Evolutionary conservation across 169 alveolate genomes (phyloP).

Genomic region (Cystoisospora suis): DNA sequence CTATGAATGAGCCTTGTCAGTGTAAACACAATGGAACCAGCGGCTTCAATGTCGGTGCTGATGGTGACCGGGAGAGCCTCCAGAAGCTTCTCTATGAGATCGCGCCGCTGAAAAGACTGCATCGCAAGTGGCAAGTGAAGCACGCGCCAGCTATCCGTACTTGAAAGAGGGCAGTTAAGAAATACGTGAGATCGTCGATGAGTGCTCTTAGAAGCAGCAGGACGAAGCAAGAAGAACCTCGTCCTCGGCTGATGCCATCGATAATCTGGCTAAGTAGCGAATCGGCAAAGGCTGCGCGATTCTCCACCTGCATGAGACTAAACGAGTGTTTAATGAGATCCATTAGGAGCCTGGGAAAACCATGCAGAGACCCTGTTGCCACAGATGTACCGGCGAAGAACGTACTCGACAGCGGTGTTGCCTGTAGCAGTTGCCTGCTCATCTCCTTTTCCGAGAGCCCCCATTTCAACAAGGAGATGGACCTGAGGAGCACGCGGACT

Average conservation of each 20-base stretch:
- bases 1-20: not conserved
- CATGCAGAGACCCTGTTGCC: no score
- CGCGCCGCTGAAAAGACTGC: not conserved
- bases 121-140: not conserved
- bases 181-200: not conserved
- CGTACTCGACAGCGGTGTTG: not conserved
- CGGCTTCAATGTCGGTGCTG: not conserved
- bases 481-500: not conserved
- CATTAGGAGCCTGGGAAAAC: no score
- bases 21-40: not conserved
- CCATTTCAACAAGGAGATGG: not conserved
- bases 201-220: conserved; percentile 24
- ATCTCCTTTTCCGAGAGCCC: not conserved
- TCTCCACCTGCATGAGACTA: not conserved
- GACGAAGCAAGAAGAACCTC: not conserved
- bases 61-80: not conserved
- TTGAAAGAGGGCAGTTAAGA: not conserved
- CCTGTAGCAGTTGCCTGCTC: not conserved
- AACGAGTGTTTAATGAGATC: no score
- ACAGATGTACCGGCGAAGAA: no score
- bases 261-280: not conserved
- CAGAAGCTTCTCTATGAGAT: not conserved
- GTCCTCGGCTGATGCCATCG: not conserved
- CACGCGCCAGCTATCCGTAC: not conserved
- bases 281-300: not conserved